Evolutionary conservation across 2,329 filamentous ascomycete species (phyloP), one percentile per base, ranked within the genome.

Genomic region (Fusarium secorum): DNA sequence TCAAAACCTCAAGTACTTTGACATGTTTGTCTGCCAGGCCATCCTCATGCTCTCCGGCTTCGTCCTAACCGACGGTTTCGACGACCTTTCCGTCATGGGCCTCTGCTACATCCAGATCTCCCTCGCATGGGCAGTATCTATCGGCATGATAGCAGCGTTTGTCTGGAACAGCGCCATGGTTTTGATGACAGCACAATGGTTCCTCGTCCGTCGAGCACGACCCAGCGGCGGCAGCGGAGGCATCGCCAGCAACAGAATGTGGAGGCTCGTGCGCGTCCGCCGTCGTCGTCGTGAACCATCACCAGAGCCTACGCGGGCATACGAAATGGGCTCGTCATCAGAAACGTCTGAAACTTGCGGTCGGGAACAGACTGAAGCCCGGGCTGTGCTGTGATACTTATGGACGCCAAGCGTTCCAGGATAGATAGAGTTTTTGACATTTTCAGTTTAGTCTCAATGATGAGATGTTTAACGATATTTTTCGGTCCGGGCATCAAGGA

Each of bases 151-250:
- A 18, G 60, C 60, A 15, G 13, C 62, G 9, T 65, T 65, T 30
- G 60, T 65, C 1, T 65, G 62, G 62, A 65, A 65, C 7, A 65
- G 62, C 15, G 60, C 62, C 4, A 65, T 65, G 62, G 44, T 65
- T 5, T 32, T 65, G 28, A 65, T 65, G 62, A 65, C 62, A 9
- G 62, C 62, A 0, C 62, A 65, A 17, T 65, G 62, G 62, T 65
- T 65, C 13, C 62, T 65, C 11, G 62, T 65, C 14, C 42, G 51
- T 14, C 33, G 62, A 24, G 60, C 62, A 3, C 28, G 62, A 10
- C 62, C 62, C 0, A 22, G 18, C 11, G 11, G 18, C 1, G 20
- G 26, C 7, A 18, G 26, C 7, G n/a, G n/a, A 26, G 15, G 30
- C 14, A 17, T 11, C 11, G 14, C 11, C 14, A 30, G 24, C n/a